These are phyloP conservation scores for Achaetomiella virescens DNA, from an alignment of 495 filamentous ascomycete genomes.

Conservation along the genomic window DNA sequence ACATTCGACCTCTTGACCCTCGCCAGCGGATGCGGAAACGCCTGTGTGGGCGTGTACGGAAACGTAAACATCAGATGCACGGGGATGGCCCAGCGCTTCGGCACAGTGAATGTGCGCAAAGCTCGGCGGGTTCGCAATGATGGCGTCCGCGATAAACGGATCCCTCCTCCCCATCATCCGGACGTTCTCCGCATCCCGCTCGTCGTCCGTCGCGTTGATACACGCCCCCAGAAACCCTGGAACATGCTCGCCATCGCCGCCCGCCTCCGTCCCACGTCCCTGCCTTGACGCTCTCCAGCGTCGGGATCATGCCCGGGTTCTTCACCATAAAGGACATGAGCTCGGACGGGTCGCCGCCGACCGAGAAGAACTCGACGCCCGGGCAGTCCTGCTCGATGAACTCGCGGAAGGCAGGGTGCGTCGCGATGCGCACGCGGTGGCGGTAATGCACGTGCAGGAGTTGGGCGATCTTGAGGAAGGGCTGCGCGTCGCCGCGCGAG, in stretches of 20 bases:
- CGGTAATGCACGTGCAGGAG: constrained; percentile 54
- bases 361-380: constrained; percentile 67
- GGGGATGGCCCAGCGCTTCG: constrained; percentile 71
- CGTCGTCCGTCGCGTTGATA: constrained; percentile 56
- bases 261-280: constrained; percentile 61
- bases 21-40: constrained; percentile 67
- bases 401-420: constrained; percentile 63
- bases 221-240: constrained; percentile 76
- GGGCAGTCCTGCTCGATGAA: constrained; percentile 60
- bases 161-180: constrained; percentile 49
- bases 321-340: constrained; percentile 88
- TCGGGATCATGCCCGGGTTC: constrained; percentile 73
- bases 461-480: constrained; percentile 64
- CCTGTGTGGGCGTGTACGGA: constrained; percentile 61
- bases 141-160: constrained; percentile 73
- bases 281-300: constrained; percentile 56
- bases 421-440: constrained; percentile 74
- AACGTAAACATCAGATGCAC: constrained; percentile 83
- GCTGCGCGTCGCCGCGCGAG: constrained; percentile 72
- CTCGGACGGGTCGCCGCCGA: constrained; percentile 71
- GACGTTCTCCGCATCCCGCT: constrained; percentile 43
- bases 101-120: constrained; percentile 78
- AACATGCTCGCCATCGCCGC: constrained; percentile 64
- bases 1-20: constrained; percentile 60
- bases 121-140: constrained; percentile 80